Percentiles rank a stretch among this genome's conserved stretches.
These are phyloP conservation scores for Venturia oleaginea DNA, from an alignment of 2,329 filamentous ascomycete species.

Conservation along the genomic window DNA sequence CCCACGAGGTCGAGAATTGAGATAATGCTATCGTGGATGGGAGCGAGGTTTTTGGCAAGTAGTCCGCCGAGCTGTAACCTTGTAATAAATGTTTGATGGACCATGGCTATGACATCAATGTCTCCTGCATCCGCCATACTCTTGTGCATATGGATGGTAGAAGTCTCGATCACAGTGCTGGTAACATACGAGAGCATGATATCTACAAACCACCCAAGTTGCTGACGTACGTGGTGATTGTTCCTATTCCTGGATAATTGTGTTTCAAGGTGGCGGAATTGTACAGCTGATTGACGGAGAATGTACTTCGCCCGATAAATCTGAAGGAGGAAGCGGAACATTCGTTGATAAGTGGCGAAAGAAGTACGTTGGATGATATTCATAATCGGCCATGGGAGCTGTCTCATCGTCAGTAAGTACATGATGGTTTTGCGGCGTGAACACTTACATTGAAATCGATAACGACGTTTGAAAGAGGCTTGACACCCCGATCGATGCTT, in stretches of 20 bases:
- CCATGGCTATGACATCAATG: slow-evolving; percentile 69
- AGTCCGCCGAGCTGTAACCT: slow-evolving; percentile 60
- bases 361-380: slow-evolving; percentile 65
- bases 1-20: slow-evolving; percentile 68
- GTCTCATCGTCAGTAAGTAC: slow-evolving; percentile 17
- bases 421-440: slow-evolving; percentile 36
- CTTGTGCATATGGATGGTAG: slow-evolving; percentile 46
- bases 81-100: slow-evolving; percentile 56
- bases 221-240: slow-evolving; percentile 39
- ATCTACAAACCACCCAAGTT: slow-evolving; percentile 69
- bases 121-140: slow-evolving; percentile 55
- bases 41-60: slow-evolving; percentile 56
- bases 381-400: slow-evolving; percentile 48
- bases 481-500: slow-evolving; percentile 49
- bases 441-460: slow-evolving; percentile 60
- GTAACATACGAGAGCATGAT: slow-evolving; percentile 67
- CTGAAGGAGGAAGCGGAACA: slow-evolving; percentile 72
- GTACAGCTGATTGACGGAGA: slow-evolving; percentile 45
- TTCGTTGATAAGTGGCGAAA: slow-evolving; percentile 56
- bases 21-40: slow-evolving; percentile 65
- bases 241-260: slow-evolving; percentile 22
- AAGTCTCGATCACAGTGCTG: slow-evolving; percentile 58
- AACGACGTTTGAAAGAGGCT: slow-evolving; percentile 52
- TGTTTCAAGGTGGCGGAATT: slow-evolving; percentile 18
- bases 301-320: slow-evolving; percentile 60